A percentile compares a stretch with the other conserved stretches of the same genome.
Evolutionary conservation across 2,329 filamentous ascomycete genomes (phyloP).

Genomic region (Pseudogymnoascus sp.): DNA sequence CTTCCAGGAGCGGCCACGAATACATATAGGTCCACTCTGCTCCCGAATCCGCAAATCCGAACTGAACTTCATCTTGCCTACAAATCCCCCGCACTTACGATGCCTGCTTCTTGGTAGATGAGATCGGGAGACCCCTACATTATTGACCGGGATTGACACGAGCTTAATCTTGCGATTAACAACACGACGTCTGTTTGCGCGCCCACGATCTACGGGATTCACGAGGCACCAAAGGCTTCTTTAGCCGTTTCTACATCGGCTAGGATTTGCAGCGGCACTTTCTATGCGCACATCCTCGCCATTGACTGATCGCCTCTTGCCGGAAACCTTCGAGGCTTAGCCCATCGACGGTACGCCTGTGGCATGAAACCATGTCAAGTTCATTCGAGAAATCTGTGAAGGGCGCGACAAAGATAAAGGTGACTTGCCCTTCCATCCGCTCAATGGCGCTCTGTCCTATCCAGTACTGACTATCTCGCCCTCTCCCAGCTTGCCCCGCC

Average conservation of each 20-base stretch:
- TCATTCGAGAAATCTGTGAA: conserved; percentile 99
- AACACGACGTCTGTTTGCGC: conserved; percentile 3
- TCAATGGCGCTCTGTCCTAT: background rate
- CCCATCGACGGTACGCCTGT: conserved; percentile 9
- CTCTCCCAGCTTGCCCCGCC: conserved; percentile 71
- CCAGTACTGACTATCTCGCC: conserved; percentile 1
- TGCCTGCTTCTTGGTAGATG: background rate
- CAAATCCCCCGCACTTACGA: background rate
- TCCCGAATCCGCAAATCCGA: background rate
- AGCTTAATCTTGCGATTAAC: conserved; percentile 7
- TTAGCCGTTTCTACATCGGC: background rate
- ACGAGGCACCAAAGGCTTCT: conserved; percentile 1
- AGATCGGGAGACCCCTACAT: conserved; percentile 1
- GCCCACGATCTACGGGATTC: background rate
- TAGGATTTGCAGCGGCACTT: background rate
- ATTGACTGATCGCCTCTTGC: background rate
- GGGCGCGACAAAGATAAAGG: conserved; percentile 96
- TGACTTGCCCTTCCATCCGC: conserved; percentile 30
- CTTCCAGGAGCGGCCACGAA: background rate
- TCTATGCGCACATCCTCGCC: background rate
- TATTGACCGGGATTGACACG: conserved; percentile 6
- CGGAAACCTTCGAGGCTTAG: conserved; percentile 1
- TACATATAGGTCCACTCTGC: background rate
- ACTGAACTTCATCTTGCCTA: background rate
- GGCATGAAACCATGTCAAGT: conserved; percentile 52